Conservation (phyloP, 306 rosid genomes). For the Fragaria ananassa region DNA sequence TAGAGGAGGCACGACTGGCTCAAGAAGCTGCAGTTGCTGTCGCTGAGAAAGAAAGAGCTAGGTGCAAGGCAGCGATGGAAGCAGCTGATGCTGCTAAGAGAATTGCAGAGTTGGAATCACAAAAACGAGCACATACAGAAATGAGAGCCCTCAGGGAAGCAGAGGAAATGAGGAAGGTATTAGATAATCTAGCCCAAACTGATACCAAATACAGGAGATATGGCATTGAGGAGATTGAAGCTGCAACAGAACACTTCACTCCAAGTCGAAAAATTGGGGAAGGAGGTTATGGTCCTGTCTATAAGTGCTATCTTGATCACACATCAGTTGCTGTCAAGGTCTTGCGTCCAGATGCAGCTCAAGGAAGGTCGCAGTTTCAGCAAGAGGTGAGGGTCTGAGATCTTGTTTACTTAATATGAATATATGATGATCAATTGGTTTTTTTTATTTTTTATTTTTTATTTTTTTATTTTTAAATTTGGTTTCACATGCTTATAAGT, state of each 20-base stretch:
- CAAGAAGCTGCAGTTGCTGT: slow-evolving; percentile 69
- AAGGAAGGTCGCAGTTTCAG: slow-evolving; percentile 79
- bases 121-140: slow-evolving; percentile 53
- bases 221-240: slow-evolving; percentile 71
- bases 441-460: too few species aligned
- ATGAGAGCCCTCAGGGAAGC: slow-evolving; percentile 58
- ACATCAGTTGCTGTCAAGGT: slow-evolving; percentile 87
- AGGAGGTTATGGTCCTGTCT: slow-evolving; percentile 95
- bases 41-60: slow-evolving; percentile 78
- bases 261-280: slow-evolving; percentile 78
- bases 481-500: neutral
- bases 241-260: slow-evolving; percentile 58
- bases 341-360: slow-evolving; percentile 72
- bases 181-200: slow-evolving; percentile 50
- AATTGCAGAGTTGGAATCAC: slow-evolving; percentile 64
- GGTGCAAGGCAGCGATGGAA: slow-evolving; percentile 68
- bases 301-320: slow-evolving; percentile 65
- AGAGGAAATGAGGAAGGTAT: slow-evolving; percentile 53
- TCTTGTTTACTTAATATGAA: neutral
- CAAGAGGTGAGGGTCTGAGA: slow-evolving; percentile 68
- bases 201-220: slow-evolving; percentile 70
- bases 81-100: slow-evolving; percentile 78
- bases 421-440: neutral
- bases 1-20: slow-evolving; percentile 61
- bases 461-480: neutral